Conservation (phyloP, 2,329 filamentous ascomycete genomes). For the Diplodia intermedia region DNA sequence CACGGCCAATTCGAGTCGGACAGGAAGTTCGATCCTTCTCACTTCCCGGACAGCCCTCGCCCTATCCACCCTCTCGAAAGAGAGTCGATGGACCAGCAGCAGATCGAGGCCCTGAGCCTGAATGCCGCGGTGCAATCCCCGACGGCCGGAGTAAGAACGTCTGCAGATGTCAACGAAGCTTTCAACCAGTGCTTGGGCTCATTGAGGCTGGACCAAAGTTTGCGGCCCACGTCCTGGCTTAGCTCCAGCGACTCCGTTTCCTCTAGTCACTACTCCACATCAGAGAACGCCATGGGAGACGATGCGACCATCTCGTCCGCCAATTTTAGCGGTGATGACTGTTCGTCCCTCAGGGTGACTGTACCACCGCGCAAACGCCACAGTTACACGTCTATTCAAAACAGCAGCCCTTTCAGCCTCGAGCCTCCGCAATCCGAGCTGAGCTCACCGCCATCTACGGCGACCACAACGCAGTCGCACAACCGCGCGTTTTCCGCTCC, state of each 20-base stretch:
- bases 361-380: constrained; percentile 23
- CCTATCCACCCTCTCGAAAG: constrained; percentile 28
- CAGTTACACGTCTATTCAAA: constrained; percentile 30
- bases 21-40: constrained; percentile 8
- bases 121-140: constrained; percentile 9
- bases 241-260: constrained; percentile 14
- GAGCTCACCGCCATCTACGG: constrained; percentile 9
- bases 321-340: constrained; percentile 8
- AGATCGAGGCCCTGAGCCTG: constrained; percentile 13
- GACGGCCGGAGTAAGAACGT: background rate
- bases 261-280: constrained; percentile 19
- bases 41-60: constrained; percentile 27
- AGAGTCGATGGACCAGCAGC: constrained; percentile 15
- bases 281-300: constrained; percentile 22
- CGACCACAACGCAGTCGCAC: constrained; percentile 23
- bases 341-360: background rate
- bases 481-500: constrained; percentile 17
- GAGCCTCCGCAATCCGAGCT: constrained; percentile 17
- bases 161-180: constrained; percentile 18
- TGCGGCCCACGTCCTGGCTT: constrained; percentile 11
- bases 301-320: constrained; percentile 21
- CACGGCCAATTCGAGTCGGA: constrained; percentile 13
- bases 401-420: constrained; percentile 21
- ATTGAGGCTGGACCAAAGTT: constrained; percentile 1
- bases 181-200: constrained; percentile 26